A percentile compares a stretch with the other conserved stretches of the same genome.
Evolutionary conservation across 2,329 filamentous ascomycete species (phyloP).

Genomic region (Torrubiellomyces zombiae): DNA sequence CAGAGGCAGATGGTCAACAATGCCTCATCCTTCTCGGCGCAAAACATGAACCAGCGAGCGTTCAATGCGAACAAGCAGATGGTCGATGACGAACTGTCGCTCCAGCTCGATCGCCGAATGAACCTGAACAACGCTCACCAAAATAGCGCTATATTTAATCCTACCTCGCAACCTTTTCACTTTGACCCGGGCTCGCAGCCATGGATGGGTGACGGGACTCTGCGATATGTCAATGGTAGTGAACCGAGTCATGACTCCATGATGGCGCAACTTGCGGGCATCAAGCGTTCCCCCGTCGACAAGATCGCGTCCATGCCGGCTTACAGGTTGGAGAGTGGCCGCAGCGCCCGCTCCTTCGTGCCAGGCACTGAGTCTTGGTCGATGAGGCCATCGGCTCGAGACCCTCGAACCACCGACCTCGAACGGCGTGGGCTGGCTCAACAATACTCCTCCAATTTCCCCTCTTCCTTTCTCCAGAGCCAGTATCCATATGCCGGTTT

Average conservation of each 20-base stretch:
- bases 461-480: constrained; percentile 14
- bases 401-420: constrained; percentile 17
- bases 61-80: constrained; percentile 21
- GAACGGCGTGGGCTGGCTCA: constrained; percentile 21
- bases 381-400: constrained; percentile 16
- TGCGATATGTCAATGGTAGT: constrained; percentile 12
- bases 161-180: constrained; percentile 23
- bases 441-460: constrained; percentile 14
- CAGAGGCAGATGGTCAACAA: constrained; percentile 27
- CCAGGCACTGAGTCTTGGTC: constrained; percentile 22
- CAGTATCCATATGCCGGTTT: constrained; percentile 14
- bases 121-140: constrained; percentile 15
- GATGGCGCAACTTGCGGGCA: constrained; percentile 9
- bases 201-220: constrained; percentile 21
- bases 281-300: constrained; percentile 23
- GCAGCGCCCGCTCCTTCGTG: constrained; percentile 11
- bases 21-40: constrained; percentile 28
- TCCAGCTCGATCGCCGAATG: constrained; percentile 17
- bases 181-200: constrained; percentile 29
- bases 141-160: constrained; percentile 10
- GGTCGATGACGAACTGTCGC: constrained; percentile 20
- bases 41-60: constrained; percentile 19
- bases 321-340: constrained; percentile 13
- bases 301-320: constrained; percentile 17
- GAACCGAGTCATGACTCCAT: constrained; percentile 17